Percentiles rank a stretch among this genome's conserved stretches.
Conservation (phyloP, 306 rosid species). For the Quercus mongolica region DNA sequence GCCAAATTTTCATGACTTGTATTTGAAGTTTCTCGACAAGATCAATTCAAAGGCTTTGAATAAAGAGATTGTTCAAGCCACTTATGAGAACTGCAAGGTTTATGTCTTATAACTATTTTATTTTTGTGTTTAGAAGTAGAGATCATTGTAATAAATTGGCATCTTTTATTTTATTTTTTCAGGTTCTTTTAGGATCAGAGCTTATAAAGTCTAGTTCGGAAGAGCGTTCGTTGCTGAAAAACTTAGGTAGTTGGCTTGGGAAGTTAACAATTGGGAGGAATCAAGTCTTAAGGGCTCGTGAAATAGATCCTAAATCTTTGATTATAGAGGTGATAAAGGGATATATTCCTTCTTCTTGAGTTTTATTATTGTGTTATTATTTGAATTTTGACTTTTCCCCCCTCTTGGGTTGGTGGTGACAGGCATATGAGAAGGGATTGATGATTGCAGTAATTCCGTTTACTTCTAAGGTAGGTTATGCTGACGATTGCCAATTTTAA, state of each 20-base stretch:
- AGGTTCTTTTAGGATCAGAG: conserved; percentile 97
- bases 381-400: conserved; percentile 7
- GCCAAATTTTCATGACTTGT: conserved; percentile 93
- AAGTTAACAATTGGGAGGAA: conserved; percentile 93
- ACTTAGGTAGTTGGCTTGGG: conserved; percentile 99
- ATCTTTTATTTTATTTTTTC: conserved; percentile 7
- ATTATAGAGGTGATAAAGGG: conserved; percentile 71
- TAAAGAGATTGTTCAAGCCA: conserved; percentile 84
- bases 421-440: conserved; percentile 99
- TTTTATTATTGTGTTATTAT: neutral
- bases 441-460: conserved; percentile 99
- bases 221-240: conserved; percentile 95
- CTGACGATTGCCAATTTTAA: neutral
- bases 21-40: conserved; percentile 88
- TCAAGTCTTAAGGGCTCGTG: conserved; percentile 94
- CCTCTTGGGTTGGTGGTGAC: conserved; percentile 3
- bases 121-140: neutral
- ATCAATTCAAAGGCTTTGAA: conserved; percentile 75
- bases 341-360: neutral
- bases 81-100: conserved; percentile 99
- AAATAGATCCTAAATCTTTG: conserved; percentile 96
- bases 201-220: conserved; percentile 97
- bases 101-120: neutral
- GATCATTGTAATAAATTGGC: neutral
- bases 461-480: conserved; percentile 83